Evolutionary conservation across 1,139 yeast species (phyloP).

Genomic region (Suhomyces bokatorum): DNA sequence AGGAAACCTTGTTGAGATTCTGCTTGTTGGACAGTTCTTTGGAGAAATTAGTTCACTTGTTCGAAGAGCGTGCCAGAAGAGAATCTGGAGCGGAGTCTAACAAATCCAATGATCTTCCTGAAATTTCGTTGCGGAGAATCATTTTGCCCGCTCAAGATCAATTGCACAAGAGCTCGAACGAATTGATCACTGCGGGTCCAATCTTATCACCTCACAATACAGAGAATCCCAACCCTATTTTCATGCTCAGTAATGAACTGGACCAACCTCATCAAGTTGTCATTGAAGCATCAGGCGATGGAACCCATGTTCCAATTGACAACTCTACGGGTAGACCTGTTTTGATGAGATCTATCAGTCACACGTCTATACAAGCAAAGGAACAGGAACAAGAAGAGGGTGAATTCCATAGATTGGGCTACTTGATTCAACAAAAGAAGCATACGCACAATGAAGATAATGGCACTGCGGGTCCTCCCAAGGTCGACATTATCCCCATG

Average conservation of each 20-base stretch:
- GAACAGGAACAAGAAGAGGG: constrained; percentile 90
- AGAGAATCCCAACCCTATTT: constrained; percentile 26
- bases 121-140: constrained; percentile 4
- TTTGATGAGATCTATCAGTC: constrained; percentile 61
- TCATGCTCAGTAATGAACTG: constrained; percentile 27
- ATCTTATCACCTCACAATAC: constrained; percentile 48
- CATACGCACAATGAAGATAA: constrained; percentile 10
- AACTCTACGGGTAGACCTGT: constrained; percentile 72
- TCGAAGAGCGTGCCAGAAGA: constrained; percentile 41
- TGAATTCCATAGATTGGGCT: constrained; percentile 82
- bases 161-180: constrained; percentile 52
- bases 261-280: constrained; percentile 72
- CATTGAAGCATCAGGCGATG: constrained; percentile 55
- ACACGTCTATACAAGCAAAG: constrained; percentile 66
- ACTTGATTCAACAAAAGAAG: constrained; percentile 63
- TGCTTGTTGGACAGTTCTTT: constrained; percentile 47
- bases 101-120: background rate
- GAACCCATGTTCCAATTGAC: constrained; percentile 59
- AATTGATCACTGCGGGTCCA: constrained; percentile 55
- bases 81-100: background rate
- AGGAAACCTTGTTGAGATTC: constrained; percentile 44
- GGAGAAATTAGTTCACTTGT: constrained; percentile 44
- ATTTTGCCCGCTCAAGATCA: constrained; percentile 23
- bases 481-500: constrained; percentile 31
- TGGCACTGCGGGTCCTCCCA: background rate